Evolutionary conservation across 148 eudicot species (phyloP).

Genomic region (Camellia sinensis): DNA sequence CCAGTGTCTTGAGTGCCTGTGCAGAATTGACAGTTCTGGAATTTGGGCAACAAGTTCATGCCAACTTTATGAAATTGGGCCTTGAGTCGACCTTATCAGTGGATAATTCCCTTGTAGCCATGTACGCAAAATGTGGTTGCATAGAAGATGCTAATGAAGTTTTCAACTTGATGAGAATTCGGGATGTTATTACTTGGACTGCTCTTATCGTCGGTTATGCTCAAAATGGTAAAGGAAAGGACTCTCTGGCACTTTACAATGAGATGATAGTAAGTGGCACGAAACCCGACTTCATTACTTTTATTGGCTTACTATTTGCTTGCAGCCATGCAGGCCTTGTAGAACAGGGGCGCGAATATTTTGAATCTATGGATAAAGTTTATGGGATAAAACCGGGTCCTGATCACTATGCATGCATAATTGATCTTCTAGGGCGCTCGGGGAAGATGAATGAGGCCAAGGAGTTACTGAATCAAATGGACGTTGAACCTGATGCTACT

Average conservation of each 20-base stretch:
- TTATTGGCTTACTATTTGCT: constrained; percentile 67
- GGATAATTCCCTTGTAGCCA: constrained; percentile 60
- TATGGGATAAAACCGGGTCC: constrained; percentile 54
- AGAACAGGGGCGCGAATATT: constrained; percentile 49
- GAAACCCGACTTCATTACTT: constrained; percentile 64
- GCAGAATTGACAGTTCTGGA: constrained; percentile 57
- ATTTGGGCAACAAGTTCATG: constrained; percentile 75
- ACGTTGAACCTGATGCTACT: constrained; percentile 49
- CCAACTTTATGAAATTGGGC: constrained; percentile 49
- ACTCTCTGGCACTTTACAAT: constrained; percentile 22
- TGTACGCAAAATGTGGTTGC: constrained; percentile 80
- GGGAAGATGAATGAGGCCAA: constrained; percentile 59
- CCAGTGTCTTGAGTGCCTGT: constrained; percentile 60
- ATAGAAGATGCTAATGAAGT: constrained; percentile 55
- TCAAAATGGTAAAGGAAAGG: constrained; percentile 53
- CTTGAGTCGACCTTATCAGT: constrained; percentile 41
- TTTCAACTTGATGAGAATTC: constrained; percentile 46
- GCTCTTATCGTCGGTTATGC: constrained; percentile 74
- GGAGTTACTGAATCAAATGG: constrained; percentile 50
- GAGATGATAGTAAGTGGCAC: constrained; percentile 31
- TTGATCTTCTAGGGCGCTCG: constrained; percentile 67
- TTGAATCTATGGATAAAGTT: constrained; percentile 54
- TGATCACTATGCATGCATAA: constrained; percentile 68
- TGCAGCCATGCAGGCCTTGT: constrained; percentile 74
- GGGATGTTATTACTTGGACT: constrained; percentile 68